Evolutionary conservation across 2,329 filamentous ascomycete species (phyloP).

Genomic region (Alternaria longipes): DNA sequence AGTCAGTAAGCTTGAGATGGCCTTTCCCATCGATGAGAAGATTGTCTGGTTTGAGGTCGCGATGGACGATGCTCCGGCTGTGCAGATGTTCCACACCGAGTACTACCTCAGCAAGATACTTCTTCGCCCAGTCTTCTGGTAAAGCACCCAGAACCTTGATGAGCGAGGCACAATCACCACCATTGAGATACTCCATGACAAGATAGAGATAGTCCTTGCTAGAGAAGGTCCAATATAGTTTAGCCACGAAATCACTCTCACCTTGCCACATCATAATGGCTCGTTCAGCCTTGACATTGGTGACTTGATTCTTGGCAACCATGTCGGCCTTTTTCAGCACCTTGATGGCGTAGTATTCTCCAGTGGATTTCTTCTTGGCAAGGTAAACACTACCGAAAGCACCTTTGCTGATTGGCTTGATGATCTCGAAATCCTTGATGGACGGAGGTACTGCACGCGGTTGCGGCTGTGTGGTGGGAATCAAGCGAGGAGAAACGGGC

Average conservation of each 20-base stretch:
- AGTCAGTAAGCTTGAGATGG: conserved; percentile 96
- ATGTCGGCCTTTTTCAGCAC: conserved; percentile 99
- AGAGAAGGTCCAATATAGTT: conserved; percentile 99
- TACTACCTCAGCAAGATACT: conserved; percentile 95
- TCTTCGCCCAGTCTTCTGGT: conserved; percentile 97
- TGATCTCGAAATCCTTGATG: conserved; percentile 99
- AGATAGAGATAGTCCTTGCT: conserved; percentile 99
- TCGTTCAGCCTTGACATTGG: conserved; percentile 97
- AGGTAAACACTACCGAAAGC: conserved; percentile 98
- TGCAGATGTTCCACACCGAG: conserved; percentile 97
- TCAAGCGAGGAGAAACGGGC: conserved; percentile 83
- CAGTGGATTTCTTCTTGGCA: conserved; percentile 97
- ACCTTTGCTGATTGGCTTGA: conserved; percentile 98
- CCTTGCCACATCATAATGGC: conserved; percentile 99
- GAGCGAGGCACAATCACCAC: conserved; percentile 93
- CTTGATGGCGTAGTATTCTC: conserved; percentile 98
- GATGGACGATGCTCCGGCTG: conserved; percentile 92
- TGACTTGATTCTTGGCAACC: conserved; percentile 99
- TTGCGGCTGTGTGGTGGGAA: conserved; percentile 80
- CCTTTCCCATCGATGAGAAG: conserved; percentile 96
- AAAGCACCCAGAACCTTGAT: conserved; percentile 93
- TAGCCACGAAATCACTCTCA: conserved; percentile 98
- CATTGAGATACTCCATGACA: conserved; percentile 99
- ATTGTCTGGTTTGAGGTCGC: conserved; percentile 96
- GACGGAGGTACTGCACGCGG: conserved; percentile 90